phyloP scores from a whole-genome alignment of 176 grass and related monocot species.

The Hsuehochloa calcarea region DNA sequence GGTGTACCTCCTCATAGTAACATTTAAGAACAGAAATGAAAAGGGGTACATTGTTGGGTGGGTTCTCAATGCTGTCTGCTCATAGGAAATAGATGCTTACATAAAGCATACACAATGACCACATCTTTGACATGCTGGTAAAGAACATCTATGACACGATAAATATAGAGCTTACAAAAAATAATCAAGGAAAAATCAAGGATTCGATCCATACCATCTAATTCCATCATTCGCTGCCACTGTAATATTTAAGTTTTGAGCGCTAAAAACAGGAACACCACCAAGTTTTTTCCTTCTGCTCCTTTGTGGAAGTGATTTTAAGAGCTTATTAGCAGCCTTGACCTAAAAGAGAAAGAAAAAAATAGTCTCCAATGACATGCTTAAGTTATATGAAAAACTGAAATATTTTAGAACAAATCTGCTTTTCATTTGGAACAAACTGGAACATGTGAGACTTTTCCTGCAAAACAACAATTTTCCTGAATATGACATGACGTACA shows the following conservation, averaged over 20 bases:
- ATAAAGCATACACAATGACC: not conserved
- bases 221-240: slow-evolving; percentile 93
- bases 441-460: slow-evolving; percentile 97
- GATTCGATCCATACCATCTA: slow-evolving; percentile 72
- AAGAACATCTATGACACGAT: not conserved
- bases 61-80: slow-evolving; percentile 17
- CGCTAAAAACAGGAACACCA: slow-evolving; percentile 87
- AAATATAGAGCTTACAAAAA: not conserved
- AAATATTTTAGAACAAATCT: slow-evolving; percentile 50
- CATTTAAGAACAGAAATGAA: not conserved
- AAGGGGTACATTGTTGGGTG: not conserved
- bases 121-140: not conserved
- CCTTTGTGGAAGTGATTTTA: slow-evolving; percentile 71
- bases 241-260: slow-evolving; percentile 94
- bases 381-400: slow-evolving; percentile 25
- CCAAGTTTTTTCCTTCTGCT: slow-evolving; percentile 60
- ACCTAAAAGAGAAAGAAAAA: slow-evolving; percentile 56
- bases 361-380: slow-evolving; percentile 6
- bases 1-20: not conserved
- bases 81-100: slow-evolving; percentile 1
- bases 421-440: slow-evolving; percentile 89
- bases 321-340: slow-evolving; percentile 76
- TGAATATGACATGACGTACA: not conserved
- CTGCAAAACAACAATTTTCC: slow-evolving; percentile 48
- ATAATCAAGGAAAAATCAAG: not conserved